Base-by-base conservation (phyloP, 495 filamentous ascomycete species). In the Platismatia glauca region DNA sequence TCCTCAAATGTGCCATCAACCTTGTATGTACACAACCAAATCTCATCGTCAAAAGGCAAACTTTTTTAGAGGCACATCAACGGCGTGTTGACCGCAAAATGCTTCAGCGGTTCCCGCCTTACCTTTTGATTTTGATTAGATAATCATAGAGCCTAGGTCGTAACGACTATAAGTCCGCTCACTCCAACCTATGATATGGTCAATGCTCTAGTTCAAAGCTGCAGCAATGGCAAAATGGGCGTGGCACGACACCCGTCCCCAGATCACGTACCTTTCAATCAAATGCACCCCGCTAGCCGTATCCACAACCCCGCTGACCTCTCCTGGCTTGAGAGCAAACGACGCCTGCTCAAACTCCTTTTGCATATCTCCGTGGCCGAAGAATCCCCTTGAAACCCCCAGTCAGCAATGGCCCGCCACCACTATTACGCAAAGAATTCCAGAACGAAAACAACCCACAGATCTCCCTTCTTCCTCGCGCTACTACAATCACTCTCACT, bases 281-380 rank as follows among this genome's bases (percentile, higher is more conserved):
- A 98, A 81, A 80, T 98, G 94, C 64, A 97, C 77, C 3, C 94
- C 94, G 31, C 90, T 95, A n/a, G 90, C 90, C 6, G 93, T 96
- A 70, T 96, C 88, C 0, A 97, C 89, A 34, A 96, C 77, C 27
- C 79, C 75, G 71, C 90, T 96, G 61, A 98, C 83, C 72, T 97
- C 85, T 27, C 90, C 90, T 0, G 86, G 86, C 71, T 90, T 83
- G 38, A 98, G 76, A 18, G 85, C 85, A 77, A 97, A 97, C 6
- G 93, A 87, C 0, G 91, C 91, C 37, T 96, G 90, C 74, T 97
- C 94, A 67, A 98, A 98, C 75, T 97, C 94, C 79, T 93, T 96
- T 71, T 98, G 94, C 94, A 98, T 98, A 68, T 98, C 94, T 7
- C 90, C 88, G 61, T 76, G 84, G 29, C 90, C 91, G 70, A 98